These are phyloP conservation scores for Calonectria pauciramosa DNA, from an alignment of 2,329 filamentous ascomycete species.

Conservation along the genomic window DNA sequence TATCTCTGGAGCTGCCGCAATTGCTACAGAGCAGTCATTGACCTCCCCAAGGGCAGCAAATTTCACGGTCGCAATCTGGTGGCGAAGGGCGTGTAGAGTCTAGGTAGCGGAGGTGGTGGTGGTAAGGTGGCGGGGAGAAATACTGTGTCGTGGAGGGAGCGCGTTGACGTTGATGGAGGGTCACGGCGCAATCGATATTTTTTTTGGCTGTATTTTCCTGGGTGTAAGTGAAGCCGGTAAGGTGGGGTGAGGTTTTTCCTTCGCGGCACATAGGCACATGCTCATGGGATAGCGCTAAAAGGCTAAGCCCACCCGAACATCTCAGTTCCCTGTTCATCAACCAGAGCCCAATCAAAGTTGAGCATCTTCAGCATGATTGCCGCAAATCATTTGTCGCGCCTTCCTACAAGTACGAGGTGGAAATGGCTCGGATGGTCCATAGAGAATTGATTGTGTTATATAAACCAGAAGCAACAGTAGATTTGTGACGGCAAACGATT, in stretches of 20 bases:
- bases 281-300: background rate
- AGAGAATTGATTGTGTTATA: too few species aligned
- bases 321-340: background rate
- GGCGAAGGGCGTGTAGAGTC: conserved; percentile 12
- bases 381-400: background rate
- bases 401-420: background rate
- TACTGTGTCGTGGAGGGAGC: conserved; percentile 31
- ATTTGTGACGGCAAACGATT: background rate
- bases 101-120: conserved; percentile 15
- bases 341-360: conserved; percentile 1
- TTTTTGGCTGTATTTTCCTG: conserved; percentile 47
- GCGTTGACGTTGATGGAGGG: conserved; percentile 33
- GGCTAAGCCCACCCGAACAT: conserved; percentile 21
- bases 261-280: conserved; percentile 19
- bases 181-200: conserved; percentile 41
- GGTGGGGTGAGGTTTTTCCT: conserved; percentile 42
- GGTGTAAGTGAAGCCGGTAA: conserved; percentile 43
- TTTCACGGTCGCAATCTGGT: conserved; percentile 20
- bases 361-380: background rate
- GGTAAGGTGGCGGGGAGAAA: conserved; percentile 22
- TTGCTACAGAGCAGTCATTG: conserved; percentile 79
- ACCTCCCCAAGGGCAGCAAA: conserved; percentile 43
- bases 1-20: conserved; percentile 81
- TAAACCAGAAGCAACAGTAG: too few species aligned
- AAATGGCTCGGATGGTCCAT: background rate